Percentiles rank a stretch among this genome's conserved stretches.
Conservation (phyloP, 2,329 filamentous ascomycete genomes). For the Sporothrix humicola region DNA sequence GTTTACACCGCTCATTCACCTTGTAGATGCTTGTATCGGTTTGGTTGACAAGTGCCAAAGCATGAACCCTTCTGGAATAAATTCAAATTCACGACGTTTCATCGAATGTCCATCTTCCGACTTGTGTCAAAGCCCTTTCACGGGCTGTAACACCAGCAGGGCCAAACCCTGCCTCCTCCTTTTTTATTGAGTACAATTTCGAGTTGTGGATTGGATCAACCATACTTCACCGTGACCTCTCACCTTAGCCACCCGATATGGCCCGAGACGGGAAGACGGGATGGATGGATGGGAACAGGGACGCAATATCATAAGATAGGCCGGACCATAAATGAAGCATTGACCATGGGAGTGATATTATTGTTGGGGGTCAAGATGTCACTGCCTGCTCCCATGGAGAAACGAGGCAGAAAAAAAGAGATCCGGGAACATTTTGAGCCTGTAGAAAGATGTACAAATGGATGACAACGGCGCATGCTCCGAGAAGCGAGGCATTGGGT, state of each 20-base stretch:
- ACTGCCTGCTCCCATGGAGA: background rate
- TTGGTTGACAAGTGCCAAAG: background rate
- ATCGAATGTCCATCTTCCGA: background rate
- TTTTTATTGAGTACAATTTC: background rate
- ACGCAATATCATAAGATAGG: background rate
- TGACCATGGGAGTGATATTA: background rate
- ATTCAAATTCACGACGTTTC: background rate
- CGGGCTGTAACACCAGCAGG: background rate
- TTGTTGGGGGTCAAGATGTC: background rate
- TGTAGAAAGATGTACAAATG: background rate
- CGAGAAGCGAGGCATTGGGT: background rate
- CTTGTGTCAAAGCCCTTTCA: background rate
- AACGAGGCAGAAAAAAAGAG: background rate
- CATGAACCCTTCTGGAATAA: background rate
- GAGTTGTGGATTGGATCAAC: background rate
- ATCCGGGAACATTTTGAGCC: background rate
- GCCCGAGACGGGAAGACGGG: background rate
- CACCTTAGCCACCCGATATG: background rate
- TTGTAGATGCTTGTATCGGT: background rate
- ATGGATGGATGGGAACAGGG: background rate
- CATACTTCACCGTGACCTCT: constrained; percentile 5
- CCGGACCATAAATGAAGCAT: background rate
- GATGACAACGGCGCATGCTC: background rate
- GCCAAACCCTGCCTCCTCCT: background rate
- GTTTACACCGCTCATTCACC: background rate